Conservation (phyloP, 176 grass and related monocot species). For the Oropetium thomaeum region DNA sequence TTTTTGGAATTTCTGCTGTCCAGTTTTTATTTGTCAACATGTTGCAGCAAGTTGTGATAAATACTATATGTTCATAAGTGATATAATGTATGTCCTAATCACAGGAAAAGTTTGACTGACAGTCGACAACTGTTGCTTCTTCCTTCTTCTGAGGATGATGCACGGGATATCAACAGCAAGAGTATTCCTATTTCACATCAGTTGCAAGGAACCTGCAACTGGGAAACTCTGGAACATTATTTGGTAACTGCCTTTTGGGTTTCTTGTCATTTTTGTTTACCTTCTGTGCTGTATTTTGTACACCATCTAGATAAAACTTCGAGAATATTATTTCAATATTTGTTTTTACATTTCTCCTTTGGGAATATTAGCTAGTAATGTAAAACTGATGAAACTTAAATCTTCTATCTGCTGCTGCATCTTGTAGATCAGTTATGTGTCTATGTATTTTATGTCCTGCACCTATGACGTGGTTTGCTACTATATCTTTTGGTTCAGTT, state of each 20-base stretch:
- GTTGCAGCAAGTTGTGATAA: not conserved
- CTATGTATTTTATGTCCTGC: not conserved
- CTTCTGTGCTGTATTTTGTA: not conserved
- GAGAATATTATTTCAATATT: not conserved
- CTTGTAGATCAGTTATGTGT: not conserved
- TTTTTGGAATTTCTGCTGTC: not conserved
- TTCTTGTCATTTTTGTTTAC: not conserved
- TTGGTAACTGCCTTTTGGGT: slow-evolving; percentile 49
- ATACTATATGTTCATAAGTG: not conserved
- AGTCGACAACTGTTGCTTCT: slow-evolving; percentile 52
- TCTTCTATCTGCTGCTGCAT: not conserved
- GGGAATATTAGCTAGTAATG: not conserved
- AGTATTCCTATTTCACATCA: slow-evolving; percentile 44
- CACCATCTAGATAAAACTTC: too few species aligned
- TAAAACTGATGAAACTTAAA: not conserved
- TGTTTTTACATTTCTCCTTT: not conserved
- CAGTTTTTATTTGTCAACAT: not conserved
- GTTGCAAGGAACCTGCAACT: slow-evolving; percentile 63
- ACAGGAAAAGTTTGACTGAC: slow-evolving; percentile 54
- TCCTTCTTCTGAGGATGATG: slow-evolving; percentile 59
- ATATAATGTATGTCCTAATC: slow-evolving; percentile 13
- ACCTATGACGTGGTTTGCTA: not conserved
- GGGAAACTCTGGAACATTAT: slow-evolving; percentile 88
- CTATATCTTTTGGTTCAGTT: not conserved
- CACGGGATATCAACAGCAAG: slow-evolving; percentile 38